Evolutionary conservation across 352 stramenopile genomes (phyloP).

Genomic region (Globisporangium orthogonon): DNA sequence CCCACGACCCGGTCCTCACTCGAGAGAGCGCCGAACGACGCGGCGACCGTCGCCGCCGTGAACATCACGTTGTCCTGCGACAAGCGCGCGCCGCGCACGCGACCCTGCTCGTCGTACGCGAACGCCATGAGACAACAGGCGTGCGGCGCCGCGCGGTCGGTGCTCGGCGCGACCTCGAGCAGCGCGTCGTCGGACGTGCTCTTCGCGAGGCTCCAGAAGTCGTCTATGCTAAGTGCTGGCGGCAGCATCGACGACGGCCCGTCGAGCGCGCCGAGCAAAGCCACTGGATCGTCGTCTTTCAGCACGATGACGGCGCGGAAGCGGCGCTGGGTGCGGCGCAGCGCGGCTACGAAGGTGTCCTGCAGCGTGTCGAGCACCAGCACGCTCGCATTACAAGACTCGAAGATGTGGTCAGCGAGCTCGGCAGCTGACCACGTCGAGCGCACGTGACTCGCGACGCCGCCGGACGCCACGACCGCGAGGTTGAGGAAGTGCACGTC

Average conservation of each 20-base stretch:
- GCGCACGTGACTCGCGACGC: constrained; percentile 52
- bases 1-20: constrained; percentile 47
- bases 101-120: constrained; percentile 45
- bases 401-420: constrained; percentile 46
- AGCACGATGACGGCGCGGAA: constrained; percentile 51
- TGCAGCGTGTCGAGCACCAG: constrained; percentile 54
- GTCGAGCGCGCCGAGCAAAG: constrained; percentile 18
- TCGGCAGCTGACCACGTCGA: constrained; percentile 43
- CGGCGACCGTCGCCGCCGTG: constrained; percentile 54
- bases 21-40: constrained; percentile 45
- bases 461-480: constrained; percentile 44
- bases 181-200: constrained; percentile 17
- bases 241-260: constrained; percentile 14
- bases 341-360: constrained; percentile 34
- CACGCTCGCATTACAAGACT: constrained; percentile 38
- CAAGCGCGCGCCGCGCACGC: constrained; percentile 42
- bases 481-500: constrained; percentile 56
- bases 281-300: constrained; percentile 16
- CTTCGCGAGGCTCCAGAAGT: constrained; percentile 26
- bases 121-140: constrained; percentile 58
- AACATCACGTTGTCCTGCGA: constrained; percentile 87
- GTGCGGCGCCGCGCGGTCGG: constrained; percentile 22
- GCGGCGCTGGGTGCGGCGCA: constrained; percentile 16
- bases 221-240: constrained; percentile 37
- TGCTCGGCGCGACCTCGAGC: constrained; percentile 19